Evolutionary conservation across 305 asterid genomes (phyloP).

Genomic region (Fraxinus dipetala): DNA sequence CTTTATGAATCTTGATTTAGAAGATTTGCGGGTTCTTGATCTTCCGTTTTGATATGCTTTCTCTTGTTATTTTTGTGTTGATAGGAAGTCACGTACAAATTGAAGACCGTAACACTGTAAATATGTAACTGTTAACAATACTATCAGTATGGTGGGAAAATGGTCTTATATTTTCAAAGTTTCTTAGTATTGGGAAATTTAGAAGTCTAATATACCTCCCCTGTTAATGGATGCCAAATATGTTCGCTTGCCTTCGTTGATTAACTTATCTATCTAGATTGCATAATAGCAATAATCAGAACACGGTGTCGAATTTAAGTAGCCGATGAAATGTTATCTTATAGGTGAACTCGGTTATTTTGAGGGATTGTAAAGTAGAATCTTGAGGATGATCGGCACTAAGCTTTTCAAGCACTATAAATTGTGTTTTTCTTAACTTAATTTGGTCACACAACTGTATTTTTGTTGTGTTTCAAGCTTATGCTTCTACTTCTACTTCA

Average conservation of each 20-base stretch:
- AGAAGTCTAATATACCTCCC: background rate
- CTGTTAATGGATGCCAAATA: background rate
- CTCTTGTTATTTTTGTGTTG: no score
- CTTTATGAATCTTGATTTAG: no score
- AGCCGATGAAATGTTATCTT: background rate
- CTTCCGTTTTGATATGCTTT: no score
- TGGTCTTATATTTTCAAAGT: background rate
- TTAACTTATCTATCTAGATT: background rate
- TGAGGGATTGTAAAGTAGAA: background rate
- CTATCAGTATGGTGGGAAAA: no score
- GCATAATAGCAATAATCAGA: background rate
- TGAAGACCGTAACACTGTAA: no score
- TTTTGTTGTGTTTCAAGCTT: background rate
- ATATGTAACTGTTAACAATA: no score
- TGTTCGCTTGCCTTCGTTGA: background rate
- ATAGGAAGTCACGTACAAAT: no score
- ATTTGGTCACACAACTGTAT: background rate
- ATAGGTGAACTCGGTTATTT: background rate
- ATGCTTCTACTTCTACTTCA: background rate
- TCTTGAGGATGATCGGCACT: background rate
- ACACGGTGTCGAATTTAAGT: background rate
- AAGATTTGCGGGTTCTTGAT: no score
- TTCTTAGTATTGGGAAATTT: background rate
- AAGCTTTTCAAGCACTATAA: background rate
- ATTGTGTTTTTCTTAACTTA: background rate